phyloP scores from a whole-genome alignment of 441 rosid genomes.

The Aquilaria agallochum region DNA sequence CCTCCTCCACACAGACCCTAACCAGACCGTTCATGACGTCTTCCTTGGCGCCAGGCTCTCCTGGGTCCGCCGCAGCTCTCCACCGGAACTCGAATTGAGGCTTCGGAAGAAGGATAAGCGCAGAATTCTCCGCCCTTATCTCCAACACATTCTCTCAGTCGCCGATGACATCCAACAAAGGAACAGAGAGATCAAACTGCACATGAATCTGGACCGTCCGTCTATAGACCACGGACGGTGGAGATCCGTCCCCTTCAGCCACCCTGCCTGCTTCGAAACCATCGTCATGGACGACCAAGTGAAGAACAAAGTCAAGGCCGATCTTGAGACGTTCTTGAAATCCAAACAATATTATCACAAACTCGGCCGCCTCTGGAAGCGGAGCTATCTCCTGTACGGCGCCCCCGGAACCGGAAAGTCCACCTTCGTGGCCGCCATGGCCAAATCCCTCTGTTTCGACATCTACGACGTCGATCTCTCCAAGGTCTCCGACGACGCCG shows the following conservation, averaged over 20 bases:
- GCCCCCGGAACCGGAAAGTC: constrained; percentile 39
- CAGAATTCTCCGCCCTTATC: constrained; percentile 38
- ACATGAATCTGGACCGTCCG: constrained; percentile 16
- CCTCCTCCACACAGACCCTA: constrained; percentile 19
- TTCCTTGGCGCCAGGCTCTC: constrained; percentile 32
- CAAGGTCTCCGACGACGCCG: constrained; percentile 26
- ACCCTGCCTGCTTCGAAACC: constrained; percentile 36
- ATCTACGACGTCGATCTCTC: constrained; percentile 36
- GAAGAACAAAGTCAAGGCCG: constrained; percentile 30
- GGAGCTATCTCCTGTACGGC: constrained; percentile 42
- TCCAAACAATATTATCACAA: constrained; percentile 35
- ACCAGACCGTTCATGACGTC: constrained; percentile 21
- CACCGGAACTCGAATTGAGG: constrained; percentile 19
- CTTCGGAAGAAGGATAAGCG: constrained; percentile 31
- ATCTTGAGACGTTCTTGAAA: constrained; percentile 35
- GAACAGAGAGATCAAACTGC: constrained; percentile 23
- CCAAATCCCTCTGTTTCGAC: constrained; percentile 31
- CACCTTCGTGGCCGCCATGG: constrained; percentile 36
- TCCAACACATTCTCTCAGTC: constrained; percentile 32
- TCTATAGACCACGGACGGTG: constrained; percentile 22
- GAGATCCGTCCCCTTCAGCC: constrained; percentile 30
- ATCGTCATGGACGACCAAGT: constrained; percentile 33
- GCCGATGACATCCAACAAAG: constrained; percentile 26
- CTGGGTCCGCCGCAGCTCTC: constrained; percentile 17
- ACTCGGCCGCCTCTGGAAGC: constrained; percentile 41